Conservation (phyloP, 2,329 filamentous ascomycete species). For the Aspergillus pseudoglaucus region DNA sequence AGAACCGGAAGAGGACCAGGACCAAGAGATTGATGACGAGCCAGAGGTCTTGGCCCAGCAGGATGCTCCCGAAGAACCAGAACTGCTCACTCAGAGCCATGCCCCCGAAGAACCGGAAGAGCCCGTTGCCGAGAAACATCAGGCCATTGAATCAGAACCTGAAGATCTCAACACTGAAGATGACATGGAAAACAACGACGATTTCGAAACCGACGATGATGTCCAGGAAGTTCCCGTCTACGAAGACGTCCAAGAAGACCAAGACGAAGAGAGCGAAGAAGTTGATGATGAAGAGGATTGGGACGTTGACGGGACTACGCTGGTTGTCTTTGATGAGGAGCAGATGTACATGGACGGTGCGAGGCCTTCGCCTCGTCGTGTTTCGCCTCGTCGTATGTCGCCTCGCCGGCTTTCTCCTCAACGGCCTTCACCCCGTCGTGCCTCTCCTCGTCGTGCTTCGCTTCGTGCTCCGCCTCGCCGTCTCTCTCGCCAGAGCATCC, state of each 20-base stretch:
- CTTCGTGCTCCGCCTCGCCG: no score
- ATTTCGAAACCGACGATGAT: neutral
- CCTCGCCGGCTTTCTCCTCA: no score
- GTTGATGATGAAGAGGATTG: neutral
- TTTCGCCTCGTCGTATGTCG: no score
- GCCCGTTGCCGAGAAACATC: neutral
- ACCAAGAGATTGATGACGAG: neutral
- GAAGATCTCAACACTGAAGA: neutral
- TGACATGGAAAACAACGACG: neutral
- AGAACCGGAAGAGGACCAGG: neutral
- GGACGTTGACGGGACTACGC: neutral
- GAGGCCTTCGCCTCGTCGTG: neutral
- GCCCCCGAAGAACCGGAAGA: neutral
- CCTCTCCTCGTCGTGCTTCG: no score
- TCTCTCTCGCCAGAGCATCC: neutral
- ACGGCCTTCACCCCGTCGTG: no score
- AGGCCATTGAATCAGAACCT: neutral
- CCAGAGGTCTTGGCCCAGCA: neutral
- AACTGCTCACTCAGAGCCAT: neutral
- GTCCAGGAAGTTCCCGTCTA: neutral
- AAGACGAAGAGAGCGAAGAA: neutral
- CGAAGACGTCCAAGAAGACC: neutral
- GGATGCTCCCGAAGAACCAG: neutral
- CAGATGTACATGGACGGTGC: neutral
- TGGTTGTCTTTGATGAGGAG: neutral